Percentiles rank a stretch among this genome's conserved stretches.
These are phyloP conservation scores for Fusarium sp. DNA, from an alignment of 2,329 filamentous ascomycete species.

Conservation along the genomic window DNA sequence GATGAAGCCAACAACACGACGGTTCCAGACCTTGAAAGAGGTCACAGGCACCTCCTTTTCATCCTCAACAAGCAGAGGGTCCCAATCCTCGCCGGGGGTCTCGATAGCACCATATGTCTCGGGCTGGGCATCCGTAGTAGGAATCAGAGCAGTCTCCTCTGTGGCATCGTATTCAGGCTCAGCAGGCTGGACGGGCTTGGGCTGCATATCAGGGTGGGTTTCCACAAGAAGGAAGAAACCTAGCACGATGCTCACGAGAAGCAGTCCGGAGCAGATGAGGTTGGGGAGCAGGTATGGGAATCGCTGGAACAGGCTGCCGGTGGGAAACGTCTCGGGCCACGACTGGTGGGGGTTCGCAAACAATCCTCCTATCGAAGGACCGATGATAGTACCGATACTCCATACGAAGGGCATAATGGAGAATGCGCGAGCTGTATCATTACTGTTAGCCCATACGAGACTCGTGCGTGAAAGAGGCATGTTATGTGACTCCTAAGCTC, in stretches of 20 bases:
- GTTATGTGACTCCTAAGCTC: not conserved
- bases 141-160: conserved; percentile 79
- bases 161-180: conserved; percentile 65
- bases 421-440: conserved; percentile 77
- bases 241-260: conserved; percentile 81
- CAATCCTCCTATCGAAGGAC: conserved; percentile 87
- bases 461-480: not conserved
- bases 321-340: conserved; percentile 78
- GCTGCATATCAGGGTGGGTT: conserved; percentile 86
- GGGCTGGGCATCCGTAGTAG: conserved; percentile 75
- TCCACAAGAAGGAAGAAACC: conserved; percentile 88
- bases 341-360: conserved; percentile 82
- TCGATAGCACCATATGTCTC: conserved; percentile 83
- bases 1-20: conserved; percentile 79
- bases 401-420: conserved; percentile 96
- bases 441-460: conserved; percentile 5
- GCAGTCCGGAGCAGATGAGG: conserved; percentile 80
- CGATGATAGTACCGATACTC: conserved; percentile 90
- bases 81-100: conserved; percentile 59
- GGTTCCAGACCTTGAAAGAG: conserved; percentile 60
- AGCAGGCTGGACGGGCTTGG: conserved; percentile 58
- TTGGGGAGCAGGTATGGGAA: conserved; percentile 94
- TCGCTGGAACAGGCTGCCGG: conserved; percentile 75
- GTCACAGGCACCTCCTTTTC: conserved; percentile 50
- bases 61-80: conserved; percentile 49